Conservation (phyloP, 768 basidiomycete species). For the Suillus ampliporus region DNA sequence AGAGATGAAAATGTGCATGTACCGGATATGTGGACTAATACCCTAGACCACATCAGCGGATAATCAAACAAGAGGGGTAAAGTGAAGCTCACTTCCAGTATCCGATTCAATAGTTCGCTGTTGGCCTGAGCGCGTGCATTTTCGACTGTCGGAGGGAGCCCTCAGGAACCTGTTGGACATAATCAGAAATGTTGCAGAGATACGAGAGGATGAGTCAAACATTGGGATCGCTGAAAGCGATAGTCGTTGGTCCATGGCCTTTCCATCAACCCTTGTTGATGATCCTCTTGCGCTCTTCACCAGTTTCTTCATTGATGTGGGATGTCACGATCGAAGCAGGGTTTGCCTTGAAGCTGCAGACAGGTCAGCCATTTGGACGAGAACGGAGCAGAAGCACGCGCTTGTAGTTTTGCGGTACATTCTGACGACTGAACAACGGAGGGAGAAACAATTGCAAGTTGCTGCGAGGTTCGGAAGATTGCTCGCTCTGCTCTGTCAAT, state of each 20-base stretch:
- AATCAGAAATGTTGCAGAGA: constrained; percentile 10
- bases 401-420: constrained; percentile 83
- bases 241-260: constrained; percentile 74
- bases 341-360: constrained; percentile 75
- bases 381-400: constrained; percentile 34
- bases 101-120: constrained; percentile 54
- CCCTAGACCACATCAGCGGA: too few species aligned
- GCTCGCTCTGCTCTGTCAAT: constrained; percentile 29
- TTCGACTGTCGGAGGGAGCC: constrained; percentile 68
- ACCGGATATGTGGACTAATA: too few species aligned
- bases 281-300: constrained; percentile 81
- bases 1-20: too few species aligned
- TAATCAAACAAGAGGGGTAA: constrained; percentile 22
- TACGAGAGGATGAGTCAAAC: constrained; percentile 28
- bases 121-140: constrained; percentile 61
- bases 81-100: constrained; percentile 53
- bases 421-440: constrained; percentile 86
- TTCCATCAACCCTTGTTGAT: constrained; percentile 90
- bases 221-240: constrained; percentile 66
- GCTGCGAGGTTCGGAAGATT: constrained; percentile 43
- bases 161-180: constrained; percentile 59
- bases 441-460: constrained; percentile 84
- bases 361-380: background rate
- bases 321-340: constrained; percentile 73
- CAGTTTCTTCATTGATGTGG: constrained; percentile 72